Evolutionary conservation across 768 basidiomycete genomes (phyloP).

Genomic region (Tephrocybe rancida): DNA sequence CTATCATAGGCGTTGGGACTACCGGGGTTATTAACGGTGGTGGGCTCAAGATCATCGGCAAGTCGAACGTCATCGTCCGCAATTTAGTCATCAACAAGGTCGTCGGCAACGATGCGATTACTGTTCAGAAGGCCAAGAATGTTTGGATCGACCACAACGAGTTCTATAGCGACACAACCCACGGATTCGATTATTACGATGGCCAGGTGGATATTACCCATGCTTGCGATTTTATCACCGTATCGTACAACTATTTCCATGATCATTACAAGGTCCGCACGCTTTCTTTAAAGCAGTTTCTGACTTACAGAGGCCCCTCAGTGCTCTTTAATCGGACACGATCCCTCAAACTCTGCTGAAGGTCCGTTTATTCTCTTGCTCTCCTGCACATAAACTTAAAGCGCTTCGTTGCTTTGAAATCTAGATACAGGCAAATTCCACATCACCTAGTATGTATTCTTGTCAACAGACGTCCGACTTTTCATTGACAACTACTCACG

Average conservation of each 20-base stretch:
- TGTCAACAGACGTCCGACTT: not conserved
- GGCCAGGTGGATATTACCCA: constrained; percentile 23
- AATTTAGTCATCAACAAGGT: constrained; percentile 26
- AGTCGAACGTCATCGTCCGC: constrained; percentile 23
- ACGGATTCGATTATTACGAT: constrained; percentile 24
- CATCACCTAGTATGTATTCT: constrained; percentile 18
- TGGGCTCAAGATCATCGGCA: constrained; percentile 20
- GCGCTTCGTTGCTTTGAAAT: not conserved
- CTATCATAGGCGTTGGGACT: constrained; percentile 23
- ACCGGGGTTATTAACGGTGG: constrained; percentile 23
- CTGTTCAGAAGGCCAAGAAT: constrained; percentile 19
- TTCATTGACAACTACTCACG: not conserved
- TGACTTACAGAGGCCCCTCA: not conserved
- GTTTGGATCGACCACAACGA: constrained; percentile 27
- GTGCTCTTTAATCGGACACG: constrained; percentile 22
- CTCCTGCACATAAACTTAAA: not conserved
- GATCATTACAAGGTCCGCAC: constrained; percentile 21
- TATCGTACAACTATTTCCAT: constrained; percentile 23
- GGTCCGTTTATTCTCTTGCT: not conserved
- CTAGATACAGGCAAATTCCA: constrained; percentile 25
- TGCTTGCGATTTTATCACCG: constrained; percentile 24
- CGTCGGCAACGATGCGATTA: constrained; percentile 24
- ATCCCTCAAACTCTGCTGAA: constrained; percentile 16
- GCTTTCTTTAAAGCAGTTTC: not conserved
- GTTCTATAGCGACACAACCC: constrained; percentile 22